Evolutionary conservation across 768 basidiomycete species (phyloP).

Genomic region (Lyophyllum decastes): DNA sequence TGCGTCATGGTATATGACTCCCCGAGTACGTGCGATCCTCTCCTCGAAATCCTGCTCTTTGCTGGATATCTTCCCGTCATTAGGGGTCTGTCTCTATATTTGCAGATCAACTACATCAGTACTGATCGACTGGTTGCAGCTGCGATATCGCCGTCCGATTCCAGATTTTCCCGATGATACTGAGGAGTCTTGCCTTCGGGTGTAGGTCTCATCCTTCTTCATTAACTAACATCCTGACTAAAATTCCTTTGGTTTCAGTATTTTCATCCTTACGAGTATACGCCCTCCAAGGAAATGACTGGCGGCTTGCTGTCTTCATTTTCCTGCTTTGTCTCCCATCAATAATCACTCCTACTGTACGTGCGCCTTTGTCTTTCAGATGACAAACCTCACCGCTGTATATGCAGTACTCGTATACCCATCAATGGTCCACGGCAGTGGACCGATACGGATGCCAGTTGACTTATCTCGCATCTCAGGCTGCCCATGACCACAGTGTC

Average conservation of each 20-base stretch:
- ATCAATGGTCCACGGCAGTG: constrained; percentile 10
- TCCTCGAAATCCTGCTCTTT: not conserved
- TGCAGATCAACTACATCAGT: not conserved
- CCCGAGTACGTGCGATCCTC: constrained; percentile 21
- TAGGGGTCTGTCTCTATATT: not conserved
- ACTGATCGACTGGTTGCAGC: constrained; percentile 7
- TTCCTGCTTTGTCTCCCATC: constrained; percentile 29
- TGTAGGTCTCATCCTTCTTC: not conserved
- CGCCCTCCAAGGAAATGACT: constrained; percentile 24
- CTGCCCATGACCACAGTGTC: constrained; percentile 9
- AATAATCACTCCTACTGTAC: constrained; percentile 26
- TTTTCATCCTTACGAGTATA: constrained; percentile 31
- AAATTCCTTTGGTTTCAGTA: constrained; percentile 14
- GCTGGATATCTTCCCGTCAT: not conserved
- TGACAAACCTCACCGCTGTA: not conserved
- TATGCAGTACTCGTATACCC: constrained; percentile 9
- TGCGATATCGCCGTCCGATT: constrained; percentile 31
- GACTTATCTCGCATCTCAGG: constrained; percentile 5
- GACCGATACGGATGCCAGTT: constrained; percentile 12
- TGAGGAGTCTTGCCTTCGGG: constrained; percentile 27
- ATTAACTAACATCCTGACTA: not conserved
- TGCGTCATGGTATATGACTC: constrained; percentile 33
- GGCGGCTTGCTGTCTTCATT: constrained; percentile 24
- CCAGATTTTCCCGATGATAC: constrained; percentile 31
- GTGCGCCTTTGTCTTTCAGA: not conserved